phyloP scores from a whole-genome alignment of 2,329 filamentous ascomycete species.

The Pestalotiopsis sp. region DNA sequence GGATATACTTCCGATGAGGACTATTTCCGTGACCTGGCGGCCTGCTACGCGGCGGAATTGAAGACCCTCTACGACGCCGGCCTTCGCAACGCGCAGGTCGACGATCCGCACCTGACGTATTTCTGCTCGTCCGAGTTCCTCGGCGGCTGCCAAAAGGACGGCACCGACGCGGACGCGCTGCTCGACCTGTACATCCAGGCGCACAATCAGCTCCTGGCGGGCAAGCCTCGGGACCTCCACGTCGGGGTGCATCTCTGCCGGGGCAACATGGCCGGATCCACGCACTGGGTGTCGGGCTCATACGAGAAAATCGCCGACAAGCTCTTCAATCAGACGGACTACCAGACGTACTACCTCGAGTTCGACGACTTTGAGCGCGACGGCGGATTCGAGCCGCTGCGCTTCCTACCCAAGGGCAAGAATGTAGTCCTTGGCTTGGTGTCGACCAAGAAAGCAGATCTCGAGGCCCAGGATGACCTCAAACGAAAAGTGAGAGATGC shows the following conservation, averaged over 20 bases:
- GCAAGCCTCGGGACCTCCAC: conserved; percentile 59
- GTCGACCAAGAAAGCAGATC: conserved; percentile 49
- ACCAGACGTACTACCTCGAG: conserved; percentile 56
- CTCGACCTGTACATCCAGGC: conserved; percentile 64
- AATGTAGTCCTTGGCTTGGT: conserved; percentile 55
- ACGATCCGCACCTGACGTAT: conserved; percentile 59
- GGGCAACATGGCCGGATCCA: conserved; percentile 48
- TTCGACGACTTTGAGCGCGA: conserved; percentile 52
- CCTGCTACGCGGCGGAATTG: conserved; percentile 55
- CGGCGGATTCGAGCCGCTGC: conserved; percentile 52
- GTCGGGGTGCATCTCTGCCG: conserved; percentile 66
- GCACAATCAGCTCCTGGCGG: conserved; percentile 61
- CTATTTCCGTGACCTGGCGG: conserved; percentile 57
- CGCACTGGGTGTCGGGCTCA: conserved; percentile 53
- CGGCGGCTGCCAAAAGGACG: conserved; percentile 57
- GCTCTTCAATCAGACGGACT: conserved; percentile 50
- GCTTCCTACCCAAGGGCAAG: conserved; percentile 49
- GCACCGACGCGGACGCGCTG: conserved; percentile 52
- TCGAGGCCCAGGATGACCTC: conserved; percentile 48
- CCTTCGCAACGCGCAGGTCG: conserved; percentile 56
- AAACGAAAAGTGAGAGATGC: conserved; percentile 46
- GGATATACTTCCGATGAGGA: conserved; percentile 53
- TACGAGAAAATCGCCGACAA: conserved; percentile 54
- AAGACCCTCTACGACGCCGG: conserved; percentile 55
- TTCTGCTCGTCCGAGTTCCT: conserved; percentile 62